Base-by-base conservation (phyloP, 2,329 filamentous ascomycete species). In the Claviceps sp. region DNA sequence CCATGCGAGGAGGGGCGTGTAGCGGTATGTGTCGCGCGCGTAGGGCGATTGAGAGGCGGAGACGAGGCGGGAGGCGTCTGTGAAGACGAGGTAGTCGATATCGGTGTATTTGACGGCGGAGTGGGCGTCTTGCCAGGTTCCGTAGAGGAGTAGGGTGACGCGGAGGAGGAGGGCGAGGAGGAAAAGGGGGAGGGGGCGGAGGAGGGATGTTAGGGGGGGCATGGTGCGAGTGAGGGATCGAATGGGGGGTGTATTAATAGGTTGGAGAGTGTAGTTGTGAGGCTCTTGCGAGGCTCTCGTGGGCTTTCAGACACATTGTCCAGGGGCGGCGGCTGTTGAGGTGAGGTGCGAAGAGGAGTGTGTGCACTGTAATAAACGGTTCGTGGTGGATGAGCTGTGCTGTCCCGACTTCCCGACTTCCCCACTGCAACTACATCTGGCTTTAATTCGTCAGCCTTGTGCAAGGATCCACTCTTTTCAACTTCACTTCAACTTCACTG, bases 81-180 rank as follows among this genome's bases (percentile, higher is more conserved):
- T 97, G 74, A 98, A 98, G 66, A 98, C 93, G 58, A 89, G 82
- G 70, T 98, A 98, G 75, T 98, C 93, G 61, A 98, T 96, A 70
- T 98, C 93, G 49, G 93, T 98, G 73, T 97, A 98, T 71, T 97
- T 97, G 63, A 98, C 72, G 14, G 91, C 84, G 7, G 89, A 94
- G 70, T 90, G 77, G 54, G 88, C 84, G 70, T 98, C 93, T 72
- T 98, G 93, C 75, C 87, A 90, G 55, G 89, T 79, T 54, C 93
- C 91, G 67, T 97, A 97, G 61, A 94, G 65, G 48, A 97, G 78
- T 56, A 98, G 82, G 36, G 72, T 66, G 5, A 80, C 64, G 55
- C 93, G 87, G 24, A 98, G 77, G 47, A 82, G 61, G 51, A 82
- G 71, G 49, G 79, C 74, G 13, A 77, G 66, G 50, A 70, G 56